A percentile compares a stretch with the other conserved stretches of the same genome.
Conservation (phyloP, 768 basidiomycete species). For the Hirschioporus abietinus region DNA sequence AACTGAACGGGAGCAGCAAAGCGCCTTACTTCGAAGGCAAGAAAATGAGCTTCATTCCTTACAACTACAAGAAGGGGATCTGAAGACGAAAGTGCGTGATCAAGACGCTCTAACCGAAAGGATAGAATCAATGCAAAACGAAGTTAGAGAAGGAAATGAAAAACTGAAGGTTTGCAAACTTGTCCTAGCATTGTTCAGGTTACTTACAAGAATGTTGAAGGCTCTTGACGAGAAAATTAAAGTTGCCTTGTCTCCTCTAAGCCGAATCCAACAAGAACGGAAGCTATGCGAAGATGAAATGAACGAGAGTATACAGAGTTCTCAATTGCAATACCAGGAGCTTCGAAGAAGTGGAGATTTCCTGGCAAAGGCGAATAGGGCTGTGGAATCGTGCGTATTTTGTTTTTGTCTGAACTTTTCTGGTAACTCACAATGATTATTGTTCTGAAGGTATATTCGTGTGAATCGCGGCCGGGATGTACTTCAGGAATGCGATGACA, state of each 20-base stretch:
- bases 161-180: slow-evolving; percentile 44
- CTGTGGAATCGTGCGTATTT: slow-evolving; percentile 53
- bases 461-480: slow-evolving; percentile 52
- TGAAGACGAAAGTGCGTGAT: slow-evolving; percentile 54
- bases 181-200: not conserved
- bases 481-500: slow-evolving; percentile 52
- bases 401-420: not conserved
- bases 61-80: slow-evolving; percentile 54
- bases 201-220: slow-evolving; percentile 30
- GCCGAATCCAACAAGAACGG: slow-evolving; percentile 53
- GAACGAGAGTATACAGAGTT: not conserved
- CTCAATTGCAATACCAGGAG: slow-evolving; percentile 36
- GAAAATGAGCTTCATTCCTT: slow-evolving; percentile 60
- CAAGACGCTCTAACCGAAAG: slow-evolving; percentile 50
- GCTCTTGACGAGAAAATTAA: slow-evolving; percentile 56
- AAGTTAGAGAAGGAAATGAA: slow-evolving; percentile 38
- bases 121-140: slow-evolving; percentile 53
- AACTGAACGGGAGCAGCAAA: slow-evolving; percentile 59
- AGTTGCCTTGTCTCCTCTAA: slow-evolving; percentile 61
- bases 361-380: slow-evolving; percentile 53
- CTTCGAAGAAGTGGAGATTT: slow-evolving; percentile 50
- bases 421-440: not conserved
- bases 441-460: slow-evolving; percentile 57
- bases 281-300: slow-evolving; percentile 23
- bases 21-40: slow-evolving; percentile 41